Evolutionary conservation across 192 early-diverging fungal genomes (phyloP).

Genomic region (Gaertneriomyces semiglobifer): DNA sequence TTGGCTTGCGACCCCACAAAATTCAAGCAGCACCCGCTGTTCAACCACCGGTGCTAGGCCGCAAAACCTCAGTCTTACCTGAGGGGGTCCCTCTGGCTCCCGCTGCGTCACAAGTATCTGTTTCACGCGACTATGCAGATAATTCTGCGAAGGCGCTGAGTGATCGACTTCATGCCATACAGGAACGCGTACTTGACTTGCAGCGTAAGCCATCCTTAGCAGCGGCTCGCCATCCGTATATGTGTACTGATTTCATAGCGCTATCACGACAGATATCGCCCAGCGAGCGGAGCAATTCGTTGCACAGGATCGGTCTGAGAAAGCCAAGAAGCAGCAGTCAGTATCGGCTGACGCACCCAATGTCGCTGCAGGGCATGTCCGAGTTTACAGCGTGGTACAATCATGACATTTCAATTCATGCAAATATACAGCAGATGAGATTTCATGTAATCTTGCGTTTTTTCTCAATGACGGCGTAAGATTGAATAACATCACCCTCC

Average conservation of each 20-base stretch:
- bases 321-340: slow-evolving; percentile 26
- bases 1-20: slow-evolving; percentile 19
- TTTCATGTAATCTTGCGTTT: slow-evolving; percentile 25
- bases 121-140: slow-evolving; percentile 24
- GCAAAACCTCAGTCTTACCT: neutral
- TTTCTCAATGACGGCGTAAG: slow-evolving; percentile 10
- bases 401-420: too few species aligned
- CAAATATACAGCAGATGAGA: too few species aligned
- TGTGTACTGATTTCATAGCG: too few species aligned
- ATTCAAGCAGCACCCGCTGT: neutral
- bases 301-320: slow-evolving; percentile 30
- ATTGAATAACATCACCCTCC: slow-evolving; percentile 66
- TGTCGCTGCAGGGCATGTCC: too few species aligned
- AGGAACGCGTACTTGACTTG: slow-evolving; percentile 50
- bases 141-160: slow-evolving; percentile 34
- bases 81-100: slow-evolving; percentile 12
- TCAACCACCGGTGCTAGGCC: neutral
- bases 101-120: neutral
- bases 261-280: slow-evolving; percentile 31
- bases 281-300: slow-evolving; percentile 37
- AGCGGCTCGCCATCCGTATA: too few species aligned
- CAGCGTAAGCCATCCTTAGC: slow-evolving; percentile 30
- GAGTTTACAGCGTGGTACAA: too few species aligned
- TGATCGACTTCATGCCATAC: slow-evolving; percentile 55
- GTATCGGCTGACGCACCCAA: too few species aligned